phyloP scores from a whole-genome alignment of 78 protist genomes.

The Protostelium mycophagum region DNA sequence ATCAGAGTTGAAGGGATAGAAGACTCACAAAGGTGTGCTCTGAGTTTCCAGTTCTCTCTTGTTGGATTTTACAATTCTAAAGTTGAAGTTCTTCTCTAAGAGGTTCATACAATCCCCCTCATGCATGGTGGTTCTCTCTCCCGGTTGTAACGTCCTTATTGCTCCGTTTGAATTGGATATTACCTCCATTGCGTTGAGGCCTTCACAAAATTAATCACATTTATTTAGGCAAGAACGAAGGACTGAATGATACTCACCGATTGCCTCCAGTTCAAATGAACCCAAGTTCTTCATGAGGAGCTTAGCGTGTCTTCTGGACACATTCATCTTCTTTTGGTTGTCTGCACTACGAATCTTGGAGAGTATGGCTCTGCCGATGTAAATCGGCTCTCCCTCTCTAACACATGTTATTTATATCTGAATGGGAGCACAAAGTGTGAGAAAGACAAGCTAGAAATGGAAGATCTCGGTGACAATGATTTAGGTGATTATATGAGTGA shows the following conservation, averaged over 20 bases:
- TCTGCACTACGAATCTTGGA: background rate
- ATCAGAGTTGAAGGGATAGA: too few relatives aligned
- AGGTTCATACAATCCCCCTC: too few relatives aligned
- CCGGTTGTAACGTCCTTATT: background rate
- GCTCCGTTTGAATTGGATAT: background rate
- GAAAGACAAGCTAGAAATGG: too few relatives aligned
- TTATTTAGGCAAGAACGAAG: background rate
- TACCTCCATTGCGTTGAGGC: background rate
- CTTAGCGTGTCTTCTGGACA: background rate
- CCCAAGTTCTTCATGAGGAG: background rate
- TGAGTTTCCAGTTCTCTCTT: too few relatives aligned
- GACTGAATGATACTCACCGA: background rate
- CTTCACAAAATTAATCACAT: background rate
- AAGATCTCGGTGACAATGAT: too few relatives aligned
- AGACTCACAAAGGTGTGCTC: too few relatives aligned
- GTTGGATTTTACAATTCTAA: too few relatives aligned
- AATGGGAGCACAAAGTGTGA: too few relatives aligned
- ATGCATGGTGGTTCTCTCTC: too few relatives aligned
- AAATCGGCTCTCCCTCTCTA: background rate
- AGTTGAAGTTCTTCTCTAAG: too few relatives aligned
- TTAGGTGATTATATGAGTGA: too few relatives aligned
- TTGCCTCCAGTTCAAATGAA: background rate
- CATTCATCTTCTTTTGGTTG: background rate
- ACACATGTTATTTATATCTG: too few relatives aligned
- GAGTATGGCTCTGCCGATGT: background rate